Evolutionary conservation across 163 green algal genomes (phyloP), one percentile per base, ranked within the genome.

Genomic region (Prototheca cutis): DNA sequence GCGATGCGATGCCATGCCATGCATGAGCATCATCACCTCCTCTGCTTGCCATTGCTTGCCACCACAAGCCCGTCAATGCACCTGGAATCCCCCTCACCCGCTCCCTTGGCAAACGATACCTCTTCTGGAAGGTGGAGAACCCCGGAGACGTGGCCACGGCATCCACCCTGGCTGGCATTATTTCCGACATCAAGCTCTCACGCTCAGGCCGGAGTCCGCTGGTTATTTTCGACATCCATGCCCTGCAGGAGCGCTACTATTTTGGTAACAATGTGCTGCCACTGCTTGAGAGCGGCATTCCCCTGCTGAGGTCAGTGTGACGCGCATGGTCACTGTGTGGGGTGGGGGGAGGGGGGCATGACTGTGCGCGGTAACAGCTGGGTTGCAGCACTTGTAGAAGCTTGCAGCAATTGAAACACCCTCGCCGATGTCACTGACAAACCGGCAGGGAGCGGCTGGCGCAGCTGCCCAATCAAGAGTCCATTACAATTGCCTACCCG

Each of bases 151-250:
- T 99, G 17, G 93, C 93, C 2, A 99, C 93, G 3, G 93, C 93
- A 17, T 90, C 95, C 77, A 99, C 92, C 2, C 77, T 99, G 40
- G 89, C 93, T 0, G 77, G 93, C 42, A 96, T 99, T 48, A 77
- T 99, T 21, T 95, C 87, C 32, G 90, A 95, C 65, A 94, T 97
- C 33, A 93, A 93, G 0, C 79, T 95, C 15, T 94, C 87, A 0
- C 66, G 93, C 3, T 93, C 91, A 8, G 93, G 93, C 6, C 93
- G 90, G 10, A 56, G 56, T 31, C 81, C 66, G 29, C 67, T 97
- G 2, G 88, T 99, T 33, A 97, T 97, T 58, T 99, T 97, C 54
- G 91, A 99, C 84, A 99, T 99, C 57, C 93, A 99, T 70, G 93
- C 93, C 0, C 79, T 98, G n/a, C 90, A 96, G 86, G 93, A 99